A percentile compares a stretch with the other conserved stretches of the same genome.
Evolutionary conservation across 148 eudicot genomes (phyloP).

Genomic region (Suaeda aralocaspica): DNA sequence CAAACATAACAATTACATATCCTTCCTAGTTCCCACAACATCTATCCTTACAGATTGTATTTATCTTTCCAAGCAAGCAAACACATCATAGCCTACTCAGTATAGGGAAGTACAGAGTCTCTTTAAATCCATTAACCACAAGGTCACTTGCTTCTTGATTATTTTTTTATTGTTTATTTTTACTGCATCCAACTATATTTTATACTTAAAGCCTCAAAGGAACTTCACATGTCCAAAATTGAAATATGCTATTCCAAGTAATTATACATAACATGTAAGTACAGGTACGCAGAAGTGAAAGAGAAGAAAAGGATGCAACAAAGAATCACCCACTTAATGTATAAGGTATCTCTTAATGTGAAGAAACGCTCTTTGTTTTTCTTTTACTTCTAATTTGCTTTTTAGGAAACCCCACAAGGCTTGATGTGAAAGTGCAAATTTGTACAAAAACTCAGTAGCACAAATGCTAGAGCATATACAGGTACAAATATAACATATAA

Average conservation of each 20-base stretch:
- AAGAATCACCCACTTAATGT: neutral
- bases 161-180: constrained; percentile 3
- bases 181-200: neutral
- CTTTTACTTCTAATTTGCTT: neutral
- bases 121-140: neutral
- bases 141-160: neutral
- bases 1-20: no score
- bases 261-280: neutral
- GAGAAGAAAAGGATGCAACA: neutral
- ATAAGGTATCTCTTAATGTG: neutral
- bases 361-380: neutral
- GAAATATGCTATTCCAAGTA: neutral
- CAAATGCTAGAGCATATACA: neutral
- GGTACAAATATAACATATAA: neutral
- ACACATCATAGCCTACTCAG: neutral
- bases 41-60: no score
- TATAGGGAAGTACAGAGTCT: neutral
- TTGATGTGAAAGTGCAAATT: neutral
- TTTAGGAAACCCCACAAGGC: neutral
- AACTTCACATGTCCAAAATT: neutral
- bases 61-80: no score
- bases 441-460: neutral
- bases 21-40: no score
- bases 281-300: neutral
- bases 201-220: no score